Conservation (phyloP, 1,284 basidiomycete species). For the Ceratobasidium sp. region DNA sequence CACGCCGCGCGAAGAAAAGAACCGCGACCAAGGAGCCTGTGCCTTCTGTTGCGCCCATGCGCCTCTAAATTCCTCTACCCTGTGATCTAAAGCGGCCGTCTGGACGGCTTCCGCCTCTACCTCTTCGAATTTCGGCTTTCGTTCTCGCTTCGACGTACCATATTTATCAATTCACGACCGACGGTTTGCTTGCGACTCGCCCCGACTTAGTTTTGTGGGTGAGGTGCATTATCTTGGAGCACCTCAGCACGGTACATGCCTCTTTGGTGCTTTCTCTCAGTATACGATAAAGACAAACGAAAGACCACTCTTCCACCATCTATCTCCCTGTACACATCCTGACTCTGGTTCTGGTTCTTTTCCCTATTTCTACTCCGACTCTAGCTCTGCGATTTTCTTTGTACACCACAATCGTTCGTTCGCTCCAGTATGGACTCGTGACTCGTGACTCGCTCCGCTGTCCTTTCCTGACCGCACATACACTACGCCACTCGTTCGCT, state of each 20-base stretch:
- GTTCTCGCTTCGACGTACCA: constrained; percentile 14
- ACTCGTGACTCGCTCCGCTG: constrained; percentile 7
- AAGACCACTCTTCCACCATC: constrained; percentile 2
- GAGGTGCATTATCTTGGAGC: constrained; percentile 34
- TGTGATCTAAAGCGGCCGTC: constrained; percentile 27
- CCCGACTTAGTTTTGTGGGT: neutral
- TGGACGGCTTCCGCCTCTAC: constrained; percentile 17
- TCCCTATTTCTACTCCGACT: neutral
- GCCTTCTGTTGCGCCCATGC: constrained; percentile 26
- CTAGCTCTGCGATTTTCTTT: constrained; percentile 13
- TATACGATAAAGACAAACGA: constrained; percentile 11
- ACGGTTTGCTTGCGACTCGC: constrained; percentile 14
- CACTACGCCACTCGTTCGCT: constrained; percentile 11
- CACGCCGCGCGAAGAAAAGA: constrained; percentile 25
- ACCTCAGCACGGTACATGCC: constrained; percentile 37
- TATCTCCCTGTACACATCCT: constrained; percentile 17
- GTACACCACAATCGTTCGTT: constrained; percentile 38
- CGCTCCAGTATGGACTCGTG: neutral
- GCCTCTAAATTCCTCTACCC: constrained; percentile 15
- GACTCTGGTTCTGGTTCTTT: neutral
- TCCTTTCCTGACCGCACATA: constrained; percentile 5
- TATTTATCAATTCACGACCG: constrained; percentile 38
- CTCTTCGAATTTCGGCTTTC: constrained; percentile 33
- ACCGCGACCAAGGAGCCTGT: constrained; percentile 5
- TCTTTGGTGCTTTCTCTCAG: neutral